Base-by-base conservation (phyloP, 345 rosid genomes). In the Kernera saxatilis region DNA sequence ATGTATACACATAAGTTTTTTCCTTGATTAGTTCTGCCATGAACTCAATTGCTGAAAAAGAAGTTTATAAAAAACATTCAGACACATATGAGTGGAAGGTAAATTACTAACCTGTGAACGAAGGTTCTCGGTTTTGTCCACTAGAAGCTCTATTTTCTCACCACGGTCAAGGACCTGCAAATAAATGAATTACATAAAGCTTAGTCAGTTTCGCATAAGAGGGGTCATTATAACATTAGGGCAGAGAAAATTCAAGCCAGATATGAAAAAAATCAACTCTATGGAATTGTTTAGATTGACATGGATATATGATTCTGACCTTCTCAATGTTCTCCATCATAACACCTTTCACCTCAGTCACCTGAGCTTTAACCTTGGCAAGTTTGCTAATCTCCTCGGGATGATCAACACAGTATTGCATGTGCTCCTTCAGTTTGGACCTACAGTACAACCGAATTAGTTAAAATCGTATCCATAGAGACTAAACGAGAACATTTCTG, bases 291-390 rank as follows among this genome's bases (percentile, higher is more conserved):
- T 37, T 30, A 76, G 70, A 46, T 62, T 43, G 36, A 15, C 53
- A 49, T 56, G 8, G 9, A 26, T 12, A 35, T 9, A 68, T 2
- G 5, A 45, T 5, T 37, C 70, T 13, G 49, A 87, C 94, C 92
- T 91, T 91, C 82, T 91, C 97, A 74, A 91, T 88, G 72, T 91
- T 91, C 69, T 90, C 94, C 94, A 90, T 90, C 97, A 90, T 90
- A 41, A 90, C 94, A 32, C 97, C 94, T 53, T 91, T 91, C 55
- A 91, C 97, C 78, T 91, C 97, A 3, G 89, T 85, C 21, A 88
- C 97, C 73, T 91, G 97, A 77, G 97, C 95, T 74, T 91, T 86
- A 33, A 91, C 97, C 81, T 88, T 91, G 21, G 92, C 81, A 59
- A 91, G 85, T 70, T 91, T 88, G 78, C 78, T 88, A 61, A 88